Evolutionary conservation across 2,329 filamentous ascomycete species (phyloP), one percentile per base, ranked within the genome.

Genomic region (Microthyrium microscopicum): DNA sequence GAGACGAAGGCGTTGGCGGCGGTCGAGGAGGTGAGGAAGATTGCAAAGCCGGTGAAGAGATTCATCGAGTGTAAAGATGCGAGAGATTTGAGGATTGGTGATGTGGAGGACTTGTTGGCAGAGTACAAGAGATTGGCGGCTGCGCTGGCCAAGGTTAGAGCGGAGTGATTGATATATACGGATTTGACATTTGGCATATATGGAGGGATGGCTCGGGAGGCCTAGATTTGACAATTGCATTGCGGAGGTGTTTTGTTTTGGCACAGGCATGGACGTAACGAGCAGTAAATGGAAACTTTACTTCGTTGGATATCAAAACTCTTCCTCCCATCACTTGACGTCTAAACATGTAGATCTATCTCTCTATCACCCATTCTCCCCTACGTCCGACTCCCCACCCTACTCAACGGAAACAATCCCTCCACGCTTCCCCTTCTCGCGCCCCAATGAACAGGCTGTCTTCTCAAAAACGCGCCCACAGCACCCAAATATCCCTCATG

Each of bases 401-500:
- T n/a, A n/a, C n/a, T n/a, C n/a, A n/a, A n/a, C 22, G 27, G 27
- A 29, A 9, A 18, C 15, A 29, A 18, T 9, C 25, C 45, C 33
- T 84, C 79, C 24, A 85, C 62, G 48, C 81, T 91, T 35, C 75
- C 77, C 39, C 84, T 68, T 26, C 87, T 68, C n/a, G n/a, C n/a
- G 1, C 85, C 85, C 87, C 87, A 95, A 47, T 93, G 91, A 40
- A 68, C 68, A 0, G 87, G 87, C 56, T 93, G 83, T 29, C 84
- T 64, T 59, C 87, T 92, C 39, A 98, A 61, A 51, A 98, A 98
- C 0, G 89, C 89, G 2, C 89, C 89, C 0, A 95, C 89, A 15
- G 84, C 73, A 7, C 89, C 89, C 1, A 98, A 68, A 51, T 95
- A 98, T 18, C 89, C 89, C 56, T 98, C 89, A 48, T 98, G 89